phyloP scores from a whole-genome alignment of 352 stramenopile species.

The Plasmopara muralis region DNA sequence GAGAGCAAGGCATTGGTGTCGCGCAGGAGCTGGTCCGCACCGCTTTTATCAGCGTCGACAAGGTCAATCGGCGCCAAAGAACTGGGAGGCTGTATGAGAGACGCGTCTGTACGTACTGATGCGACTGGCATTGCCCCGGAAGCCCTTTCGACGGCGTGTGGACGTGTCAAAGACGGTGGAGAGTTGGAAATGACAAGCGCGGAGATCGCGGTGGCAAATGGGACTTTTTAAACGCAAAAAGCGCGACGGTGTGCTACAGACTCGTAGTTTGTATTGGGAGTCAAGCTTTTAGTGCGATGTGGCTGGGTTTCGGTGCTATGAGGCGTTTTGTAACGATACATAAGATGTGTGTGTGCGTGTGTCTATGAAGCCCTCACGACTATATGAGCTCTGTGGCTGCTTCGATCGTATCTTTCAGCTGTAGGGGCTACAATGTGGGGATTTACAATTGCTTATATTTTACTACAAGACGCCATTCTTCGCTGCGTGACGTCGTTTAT shows the following conservation, averaged over 20 bases:
- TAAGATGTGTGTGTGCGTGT: too few species aligned
- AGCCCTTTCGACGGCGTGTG: constrained; percentile 5
- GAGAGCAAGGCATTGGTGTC: constrained; percentile 76
- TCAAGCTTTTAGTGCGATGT: constrained; percentile 12
- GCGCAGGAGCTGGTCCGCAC: constrained; percentile 13
- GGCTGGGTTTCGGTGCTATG: not conserved
- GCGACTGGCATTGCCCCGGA: constrained; percentile 6
- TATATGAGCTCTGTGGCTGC: too few species aligned
- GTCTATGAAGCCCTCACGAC: too few species aligned
- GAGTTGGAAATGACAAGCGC: constrained; percentile 11
- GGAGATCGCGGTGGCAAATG: constrained; percentile 9
- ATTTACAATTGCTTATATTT: too few species aligned
- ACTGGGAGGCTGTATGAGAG: constrained; percentile 5
- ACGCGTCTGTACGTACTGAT: constrained; percentile 1
- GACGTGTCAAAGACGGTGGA: not conserved
- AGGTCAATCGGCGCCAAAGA: constrained; percentile 1
- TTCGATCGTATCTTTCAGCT: too few species aligned
- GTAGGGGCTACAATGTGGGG: too few species aligned
- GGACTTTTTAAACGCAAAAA: constrained; percentile 20
- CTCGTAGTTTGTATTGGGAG: too few species aligned
- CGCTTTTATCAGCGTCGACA: constrained; percentile 10
- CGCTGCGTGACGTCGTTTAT: too few species aligned
- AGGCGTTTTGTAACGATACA: constrained; percentile 18
- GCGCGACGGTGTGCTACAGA: constrained; percentile 10
- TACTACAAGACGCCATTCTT: too few species aligned